These are phyloP conservation scores for Byssothecium circinans DNA, from an alignment of 2,329 filamentous ascomycete species.

Conservation along the genomic window DNA sequence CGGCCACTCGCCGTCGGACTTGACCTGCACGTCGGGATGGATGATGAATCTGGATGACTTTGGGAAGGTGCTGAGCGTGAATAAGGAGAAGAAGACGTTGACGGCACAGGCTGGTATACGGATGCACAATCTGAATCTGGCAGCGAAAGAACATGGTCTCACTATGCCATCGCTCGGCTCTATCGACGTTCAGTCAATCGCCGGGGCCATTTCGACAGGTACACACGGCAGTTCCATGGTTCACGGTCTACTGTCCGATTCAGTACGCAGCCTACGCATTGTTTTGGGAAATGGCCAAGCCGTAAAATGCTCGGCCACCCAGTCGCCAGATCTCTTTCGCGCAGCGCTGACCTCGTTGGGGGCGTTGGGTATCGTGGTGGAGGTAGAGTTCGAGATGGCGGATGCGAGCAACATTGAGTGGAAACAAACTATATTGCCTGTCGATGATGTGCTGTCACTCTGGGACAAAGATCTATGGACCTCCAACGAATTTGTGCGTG, in stretches of 20 bases:
- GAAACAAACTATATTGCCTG: conserved; percentile 75
- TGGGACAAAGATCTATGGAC: conserved; percentile 82
- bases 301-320: conserved; percentile 66
- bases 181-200: conserved; percentile 92
- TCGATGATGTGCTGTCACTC: conserved; percentile 66
- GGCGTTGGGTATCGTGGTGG: conserved; percentile 85
- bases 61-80: conserved; percentile 69
- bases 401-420: conserved; percentile 83
- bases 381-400: conserved; percentile 81
- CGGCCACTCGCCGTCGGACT: conserved; percentile 85
- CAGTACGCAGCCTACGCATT: conserved; percentile 72
- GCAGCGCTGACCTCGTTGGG: conserved; percentile 86
- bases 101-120: conserved; percentile 88
- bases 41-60: conserved; percentile 90
- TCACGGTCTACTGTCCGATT: conserved; percentile 83
- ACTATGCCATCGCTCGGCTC: conserved; percentile 91
- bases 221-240: conserved; percentile 86
- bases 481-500: conserved; percentile 81
- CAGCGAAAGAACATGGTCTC: conserved; percentile 73
- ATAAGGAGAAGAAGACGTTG: conserved; percentile 66
- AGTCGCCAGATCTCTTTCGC: conserved; percentile 79
- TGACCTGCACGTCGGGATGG: conserved; percentile 94
- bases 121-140: conserved; percentile 70
- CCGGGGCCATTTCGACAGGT: conserved; percentile 87
- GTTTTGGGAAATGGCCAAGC: conserved; percentile 79